These are phyloP conservation scores for Lomentospora prolificans DNA, from an alignment of 2,329 filamentous ascomycete species.

Conservation along the genomic window DNA sequence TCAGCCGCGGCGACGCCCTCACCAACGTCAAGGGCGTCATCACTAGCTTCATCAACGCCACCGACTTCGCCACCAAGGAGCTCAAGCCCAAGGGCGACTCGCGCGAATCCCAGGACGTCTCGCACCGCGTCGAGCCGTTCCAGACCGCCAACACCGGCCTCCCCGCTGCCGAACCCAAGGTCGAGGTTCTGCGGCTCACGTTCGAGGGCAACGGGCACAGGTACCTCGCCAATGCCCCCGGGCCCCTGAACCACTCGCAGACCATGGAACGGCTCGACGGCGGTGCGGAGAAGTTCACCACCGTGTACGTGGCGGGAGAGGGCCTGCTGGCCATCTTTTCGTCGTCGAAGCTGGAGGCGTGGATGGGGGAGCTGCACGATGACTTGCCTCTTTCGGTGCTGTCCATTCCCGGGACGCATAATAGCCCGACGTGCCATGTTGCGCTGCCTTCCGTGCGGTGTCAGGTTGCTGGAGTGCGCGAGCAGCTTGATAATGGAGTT, in stretches of 20 bases:
- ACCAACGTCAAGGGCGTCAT: slow-evolving; percentile 34
- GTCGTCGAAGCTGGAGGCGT: slow-evolving; percentile 57
- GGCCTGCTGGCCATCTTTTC: slow-evolving; percentile 57
- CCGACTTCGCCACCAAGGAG: slow-evolving; percentile 21
- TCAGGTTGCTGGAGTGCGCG: slow-evolving; percentile 66
- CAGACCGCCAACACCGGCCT: slow-evolving; percentile 49
- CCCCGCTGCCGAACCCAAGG: slow-evolving; percentile 44
- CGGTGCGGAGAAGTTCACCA: slow-evolving; percentile 50
- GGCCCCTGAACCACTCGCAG: slow-evolving; percentile 47
- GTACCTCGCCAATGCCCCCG: slow-evolving; percentile 66
- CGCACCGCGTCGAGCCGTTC: slow-evolving; percentile 59
- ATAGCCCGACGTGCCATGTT: slow-evolving; percentile 74
- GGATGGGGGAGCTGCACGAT: slow-evolving; percentile 73
- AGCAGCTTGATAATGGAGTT: slow-evolving; percentile 81
- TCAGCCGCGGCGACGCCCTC: slow-evolving; percentile 32
- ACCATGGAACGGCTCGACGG: slow-evolving; percentile 47
- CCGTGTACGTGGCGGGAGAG: slow-evolving; percentile 50
- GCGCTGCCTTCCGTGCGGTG: slow-evolving; percentile 90
- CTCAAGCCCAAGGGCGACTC: slow-evolving; percentile 42
- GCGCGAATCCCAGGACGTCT: slow-evolving; percentile 52
- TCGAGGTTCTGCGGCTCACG: slow-evolving; percentile 63
- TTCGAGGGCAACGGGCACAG: slow-evolving; percentile 51
- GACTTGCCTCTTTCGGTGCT: slow-evolving; percentile 66
- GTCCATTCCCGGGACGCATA: slow-evolving; percentile 92
- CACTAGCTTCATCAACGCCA: slow-evolving; percentile 33